Percentiles rank a stretch among this genome's conserved stretches.
phyloP scores from a whole-genome alignment of 2,329 filamentous ascomycete species.

The Aspergillus flavus region DNA sequence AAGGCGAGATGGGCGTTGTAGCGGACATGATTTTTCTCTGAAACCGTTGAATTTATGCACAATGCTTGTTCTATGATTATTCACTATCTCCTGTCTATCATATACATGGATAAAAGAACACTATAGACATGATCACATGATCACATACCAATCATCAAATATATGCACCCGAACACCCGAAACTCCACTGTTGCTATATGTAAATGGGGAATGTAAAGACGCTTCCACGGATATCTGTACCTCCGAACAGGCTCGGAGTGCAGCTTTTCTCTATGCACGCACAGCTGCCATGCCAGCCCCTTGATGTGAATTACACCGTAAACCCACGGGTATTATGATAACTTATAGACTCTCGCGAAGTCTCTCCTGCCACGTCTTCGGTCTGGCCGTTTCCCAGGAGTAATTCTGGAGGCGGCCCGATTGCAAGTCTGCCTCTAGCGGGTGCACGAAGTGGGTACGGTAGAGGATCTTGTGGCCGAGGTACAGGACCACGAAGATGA shows the following conservation, averaged over 20 bases:
- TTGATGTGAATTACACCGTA: background rate
- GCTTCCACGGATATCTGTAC: background rate
- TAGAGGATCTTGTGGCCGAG: slow-evolving; percentile 58
- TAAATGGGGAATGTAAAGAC: background rate
- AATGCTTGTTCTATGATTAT: background rate
- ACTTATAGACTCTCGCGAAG: slow-evolving; percentile 9
- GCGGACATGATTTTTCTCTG: background rate
- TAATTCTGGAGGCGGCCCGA: slow-evolving; percentile 36
- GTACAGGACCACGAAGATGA: slow-evolving; percentile 63
- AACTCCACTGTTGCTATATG: slow-evolving; percentile 1
- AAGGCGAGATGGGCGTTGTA: background rate
- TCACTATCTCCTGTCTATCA: background rate
- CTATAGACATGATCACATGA: slow-evolving; percentile 1
- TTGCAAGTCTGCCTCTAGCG: slow-evolving; percentile 45
- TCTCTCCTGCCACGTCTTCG: slow-evolving; percentile 26
- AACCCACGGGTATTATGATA: background rate
- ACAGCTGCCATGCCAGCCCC: background rate
- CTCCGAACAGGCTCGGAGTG: background rate
- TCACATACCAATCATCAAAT: background rate
- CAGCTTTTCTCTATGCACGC: background rate
- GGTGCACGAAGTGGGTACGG: slow-evolving; percentile 38
- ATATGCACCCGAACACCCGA: slow-evolving; percentile 1
- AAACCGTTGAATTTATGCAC: background rate
- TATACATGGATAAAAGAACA: background rate
- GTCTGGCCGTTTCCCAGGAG: slow-evolving; percentile 34